These are phyloP conservation scores for Lolium rigidum DNA, from an alignment of 176 grass and related monocot species.

Conservation along the genomic window DNA sequence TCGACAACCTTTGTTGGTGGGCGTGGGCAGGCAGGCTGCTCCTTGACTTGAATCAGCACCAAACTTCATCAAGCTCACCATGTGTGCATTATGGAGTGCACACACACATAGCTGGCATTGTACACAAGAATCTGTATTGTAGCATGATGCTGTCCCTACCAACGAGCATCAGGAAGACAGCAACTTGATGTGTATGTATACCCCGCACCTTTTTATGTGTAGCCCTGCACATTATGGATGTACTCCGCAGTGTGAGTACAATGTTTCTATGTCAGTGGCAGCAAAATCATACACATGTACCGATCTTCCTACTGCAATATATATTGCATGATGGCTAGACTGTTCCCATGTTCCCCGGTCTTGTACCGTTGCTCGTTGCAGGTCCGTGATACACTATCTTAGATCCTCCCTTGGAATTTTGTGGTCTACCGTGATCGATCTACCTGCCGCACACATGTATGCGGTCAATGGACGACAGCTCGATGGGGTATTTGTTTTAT, in stretches of 20 bases:
- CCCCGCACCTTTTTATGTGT: not conserved
- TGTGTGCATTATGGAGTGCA: not conserved
- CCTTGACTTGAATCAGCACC: slow-evolving; percentile 13
- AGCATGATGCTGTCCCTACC: slow-evolving; percentile 21
- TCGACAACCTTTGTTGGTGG: slow-evolving; percentile 1
- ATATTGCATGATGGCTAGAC: slow-evolving; percentile 7
- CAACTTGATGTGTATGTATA: slow-evolving; percentile 3
- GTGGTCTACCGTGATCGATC: not conserved
- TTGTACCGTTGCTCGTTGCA: slow-evolving; percentile 14
- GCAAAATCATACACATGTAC: slow-evolving; percentile 19
- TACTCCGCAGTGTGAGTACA: not conserved
- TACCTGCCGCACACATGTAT: not conserved
- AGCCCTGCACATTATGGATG: not conserved
- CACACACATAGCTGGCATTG: slow-evolving; percentile 2
- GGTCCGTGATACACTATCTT: not conserved
- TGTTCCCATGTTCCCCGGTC: not conserved
- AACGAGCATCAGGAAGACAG: slow-evolving; percentile 28
- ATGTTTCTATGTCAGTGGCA: slow-evolving; percentile 5
- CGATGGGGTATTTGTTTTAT: not conserved
- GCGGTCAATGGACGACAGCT: not conserved
- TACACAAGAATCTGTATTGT: not conserved
- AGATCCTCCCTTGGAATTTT: slow-evolving; percentile 6
- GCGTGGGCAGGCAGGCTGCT: not conserved
- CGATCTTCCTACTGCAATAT: not conserved
- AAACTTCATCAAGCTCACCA: slow-evolving; percentile 2